phyloP scores from a whole-genome alignment of 257 asterid genomes.

The Solanum arcanum region DNA sequence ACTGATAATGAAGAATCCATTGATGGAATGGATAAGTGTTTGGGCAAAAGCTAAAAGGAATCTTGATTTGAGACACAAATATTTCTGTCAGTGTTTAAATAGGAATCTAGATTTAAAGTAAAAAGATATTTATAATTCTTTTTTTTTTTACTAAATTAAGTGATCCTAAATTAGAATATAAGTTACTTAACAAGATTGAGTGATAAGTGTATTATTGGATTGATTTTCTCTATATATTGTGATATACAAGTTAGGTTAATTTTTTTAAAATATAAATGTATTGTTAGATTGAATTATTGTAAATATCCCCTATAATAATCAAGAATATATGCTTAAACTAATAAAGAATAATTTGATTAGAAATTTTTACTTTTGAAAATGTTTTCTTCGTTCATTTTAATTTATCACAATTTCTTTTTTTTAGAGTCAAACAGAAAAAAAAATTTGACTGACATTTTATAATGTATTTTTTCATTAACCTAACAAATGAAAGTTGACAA shows the following conservation, averaged over 20 bases:
- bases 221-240: background rate
- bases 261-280: background rate
- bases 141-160: too few relatives aligned
- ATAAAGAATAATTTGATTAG: background rate
- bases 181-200: background rate
- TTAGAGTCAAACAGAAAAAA: too few relatives aligned
- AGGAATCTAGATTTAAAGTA: background rate
- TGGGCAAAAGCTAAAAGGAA: background rate
- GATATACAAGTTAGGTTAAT: background rate
- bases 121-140: too few relatives aligned
- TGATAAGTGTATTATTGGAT: background rate
- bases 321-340: background rate
- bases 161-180: background rate
- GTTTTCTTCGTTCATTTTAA: fast-evolving
- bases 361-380: background rate
- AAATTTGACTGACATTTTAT: too few relatives aligned
- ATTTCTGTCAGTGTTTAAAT: background rate
- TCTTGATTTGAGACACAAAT: background rate
- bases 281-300: background rate
- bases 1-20: slow-evolving; percentile 22
- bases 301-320: background rate
- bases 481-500: too few relatives aligned
- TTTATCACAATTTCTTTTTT: too few relatives aligned
- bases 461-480: too few relatives aligned
- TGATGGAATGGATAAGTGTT: background rate